Evolutionary conservation across 2,329 filamentous ascomycete genomes (phyloP), one percentile per base, ranked within the genome.

Genomic region (Penicillium sp.): DNA sequence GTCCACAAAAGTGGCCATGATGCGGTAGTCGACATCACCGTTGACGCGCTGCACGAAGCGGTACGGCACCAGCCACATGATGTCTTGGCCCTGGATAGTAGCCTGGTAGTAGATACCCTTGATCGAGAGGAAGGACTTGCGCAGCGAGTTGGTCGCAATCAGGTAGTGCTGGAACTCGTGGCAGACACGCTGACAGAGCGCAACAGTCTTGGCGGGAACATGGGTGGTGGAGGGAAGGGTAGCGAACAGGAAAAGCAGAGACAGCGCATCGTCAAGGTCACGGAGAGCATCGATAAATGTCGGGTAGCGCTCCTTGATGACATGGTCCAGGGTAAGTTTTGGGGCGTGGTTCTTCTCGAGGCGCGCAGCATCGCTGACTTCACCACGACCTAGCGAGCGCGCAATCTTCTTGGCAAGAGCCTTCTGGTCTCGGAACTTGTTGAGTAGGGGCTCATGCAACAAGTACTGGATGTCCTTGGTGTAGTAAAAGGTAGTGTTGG

Each of bases 71-170:
- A 98, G 78, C 93, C 93, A 98, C 56, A 97, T 77, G 40, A 98
- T 86, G 63, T 97, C 91, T 73, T 98, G 90, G 40, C 93, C 93
- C 69, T 96, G 89, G 52, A 98, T 94, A 42, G 85, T 96, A 20
- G 91, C 93, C 74, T 97, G 91, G 73, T 97, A 98, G 76, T 98
- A 98, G 63, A 98, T 97, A 52, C 93, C 93, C 78, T 98, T 98
- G 73, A 98, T 97, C 1, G 89, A 95, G 56, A 98, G 74, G 75
- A 98, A 98, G 0, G 90, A 95, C 75, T 96, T 97, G 64, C 88
- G 86, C 59, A 98, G 75, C 61, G 87, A 89, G 72, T 95, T 83
- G 34, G 91, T 94, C 38, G 85, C 81, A 65, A 98, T 98, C 53
- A 98, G 79, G 71, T 95, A 98, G 76, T 97, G 93, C 73, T 97